These are phyloP conservation scores for Coniophora puteana DNA, from an alignment of 1,284 basidiomycete genomes.

Conservation along the genomic window DNA sequence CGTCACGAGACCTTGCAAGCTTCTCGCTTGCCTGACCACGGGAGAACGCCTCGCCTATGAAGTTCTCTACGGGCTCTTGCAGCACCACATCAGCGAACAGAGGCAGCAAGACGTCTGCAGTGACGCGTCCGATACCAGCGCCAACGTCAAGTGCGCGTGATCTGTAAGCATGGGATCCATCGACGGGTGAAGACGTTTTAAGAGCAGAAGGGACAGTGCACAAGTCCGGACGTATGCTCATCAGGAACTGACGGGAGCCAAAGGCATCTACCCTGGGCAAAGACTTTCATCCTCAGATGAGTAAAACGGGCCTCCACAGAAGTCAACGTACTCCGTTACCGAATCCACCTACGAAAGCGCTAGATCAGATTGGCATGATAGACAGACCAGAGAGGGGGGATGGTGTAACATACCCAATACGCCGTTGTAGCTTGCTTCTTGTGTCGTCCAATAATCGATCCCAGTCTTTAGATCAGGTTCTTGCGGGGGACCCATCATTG, in stretches of 20 bases:
- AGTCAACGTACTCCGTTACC: constrained; percentile 57
- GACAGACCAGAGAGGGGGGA: not conserved
- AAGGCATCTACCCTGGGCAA: constrained; percentile 87
- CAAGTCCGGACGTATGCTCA: constrained; percentile 76
- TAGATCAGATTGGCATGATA: too few relatives aligned
- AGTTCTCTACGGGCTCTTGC: constrained; percentile 80
- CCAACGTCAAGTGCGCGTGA: constrained; percentile 85
- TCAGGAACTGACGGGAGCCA: constrained; percentile 82
- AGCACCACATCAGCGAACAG: constrained; percentile 84
- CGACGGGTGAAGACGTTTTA: constrained; percentile 23
- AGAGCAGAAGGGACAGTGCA: constrained; percentile 68
- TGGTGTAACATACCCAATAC: constrained; percentile 46
- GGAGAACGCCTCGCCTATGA: constrained; percentile 68
- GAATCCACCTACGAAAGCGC: constrained; percentile 74
- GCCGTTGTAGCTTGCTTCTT: constrained; percentile 72
- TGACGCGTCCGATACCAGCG: constrained; percentile 90
- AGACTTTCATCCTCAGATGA: constrained; percentile 43
- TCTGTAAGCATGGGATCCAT: constrained; percentile 29
- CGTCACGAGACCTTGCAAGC: constrained; percentile 14
- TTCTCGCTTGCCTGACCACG: constrained; percentile 39
- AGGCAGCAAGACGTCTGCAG: constrained; percentile 78
- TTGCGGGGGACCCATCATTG: constrained; percentile 11
- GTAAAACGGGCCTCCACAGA: constrained; percentile 9
- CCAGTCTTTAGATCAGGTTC: constrained; percentile 58
- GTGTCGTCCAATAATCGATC: constrained; percentile 73